A percentile compares a stretch with the other conserved stretches of the same genome.
Evolutionary conservation across 2,329 filamentous ascomycete genomes (phyloP).

Genomic region (Fusarium lateritium): DNA sequence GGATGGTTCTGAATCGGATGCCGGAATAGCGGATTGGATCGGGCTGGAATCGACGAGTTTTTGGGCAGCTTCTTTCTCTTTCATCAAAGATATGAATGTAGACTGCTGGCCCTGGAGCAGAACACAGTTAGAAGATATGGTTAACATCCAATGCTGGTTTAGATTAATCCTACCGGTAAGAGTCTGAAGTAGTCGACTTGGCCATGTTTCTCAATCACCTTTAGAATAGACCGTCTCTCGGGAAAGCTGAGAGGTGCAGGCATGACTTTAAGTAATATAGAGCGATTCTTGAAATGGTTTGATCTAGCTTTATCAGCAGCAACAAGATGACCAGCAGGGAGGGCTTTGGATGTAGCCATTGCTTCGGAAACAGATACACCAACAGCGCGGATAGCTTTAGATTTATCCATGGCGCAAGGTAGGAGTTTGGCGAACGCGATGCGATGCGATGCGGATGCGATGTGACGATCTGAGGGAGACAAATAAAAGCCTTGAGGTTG

Average conservation of each 20-base stretch:
- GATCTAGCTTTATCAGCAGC: constrained; percentile 3
- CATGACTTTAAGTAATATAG: constrained; percentile 65
- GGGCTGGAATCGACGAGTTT: constrained; percentile 63
- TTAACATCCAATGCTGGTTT: background rate
- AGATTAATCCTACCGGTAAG: constrained; percentile 32
- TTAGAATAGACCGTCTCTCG: constrained; percentile 69
- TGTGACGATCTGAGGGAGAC: too few species aligned
- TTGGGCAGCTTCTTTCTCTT: constrained; percentile 56
- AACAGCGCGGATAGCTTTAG: background rate
- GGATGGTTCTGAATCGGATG: constrained; percentile 46
- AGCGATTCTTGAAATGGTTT: constrained; percentile 15
- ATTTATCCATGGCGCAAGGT: background rate
- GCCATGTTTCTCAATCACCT: constrained; percentile 65
- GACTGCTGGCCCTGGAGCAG: constrained; percentile 60
- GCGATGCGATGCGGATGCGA: too few species aligned
- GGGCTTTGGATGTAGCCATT: background rate
- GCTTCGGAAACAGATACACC: background rate
- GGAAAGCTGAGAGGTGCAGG: constrained; percentile 66
- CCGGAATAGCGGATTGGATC: constrained; percentile 61
- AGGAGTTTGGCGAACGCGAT: background rate
- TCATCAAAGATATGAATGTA: constrained; percentile 66
- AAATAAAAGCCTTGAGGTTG: too few species aligned
- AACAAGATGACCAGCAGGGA: background rate
- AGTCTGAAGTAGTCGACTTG: constrained; percentile 67
- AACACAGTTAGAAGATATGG: constrained; percentile 11